A percentile compares a stretch with the other conserved stretches of the same genome.
Evolutionary conservation across 2,329 filamentous ascomycete species (phyloP).

Genomic region (Coleophoma cylindrospora): DNA sequence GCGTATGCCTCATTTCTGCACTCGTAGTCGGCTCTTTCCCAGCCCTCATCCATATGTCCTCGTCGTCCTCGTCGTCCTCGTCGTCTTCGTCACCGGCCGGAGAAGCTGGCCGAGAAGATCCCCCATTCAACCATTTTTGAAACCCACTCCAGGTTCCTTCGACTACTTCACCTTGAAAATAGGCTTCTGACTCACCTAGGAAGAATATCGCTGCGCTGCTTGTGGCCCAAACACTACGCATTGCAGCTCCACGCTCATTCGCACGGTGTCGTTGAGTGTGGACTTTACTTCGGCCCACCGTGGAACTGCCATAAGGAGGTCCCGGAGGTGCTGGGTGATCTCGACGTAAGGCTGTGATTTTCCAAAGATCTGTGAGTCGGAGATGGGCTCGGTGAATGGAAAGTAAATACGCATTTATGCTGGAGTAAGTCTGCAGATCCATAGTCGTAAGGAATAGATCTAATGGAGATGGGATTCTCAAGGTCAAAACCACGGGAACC

Average conservation of each 20-base stretch:
- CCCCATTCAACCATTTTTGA: conserved; percentile 60
- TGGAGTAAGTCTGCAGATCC: conserved; percentile 75
- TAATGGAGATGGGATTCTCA: conserved; percentile 72
- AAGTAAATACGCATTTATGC: conserved; percentile 82
- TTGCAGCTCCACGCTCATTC: conserved; percentile 55
- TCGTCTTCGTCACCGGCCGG: conserved; percentile 12
- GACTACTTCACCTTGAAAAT: conserved; percentile 86
- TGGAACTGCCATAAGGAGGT: conserved; percentile 56
- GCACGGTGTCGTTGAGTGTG: conserved; percentile 58
- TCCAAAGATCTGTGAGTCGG: conserved; percentile 81
- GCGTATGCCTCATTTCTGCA: conserved; percentile 29
- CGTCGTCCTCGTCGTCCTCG: conserved; percentile 17
- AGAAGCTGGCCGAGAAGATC: conserved; percentile 11
- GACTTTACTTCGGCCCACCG: conserved; percentile 55
- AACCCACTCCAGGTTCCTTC: conserved; percentile 78
- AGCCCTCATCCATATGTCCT: conserved; percentile 38
- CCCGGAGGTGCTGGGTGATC: conserved; percentile 69
- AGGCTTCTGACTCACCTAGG: conserved; percentile 79
- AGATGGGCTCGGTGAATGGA: conserved; percentile 83
- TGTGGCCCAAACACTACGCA: conserved; percentile 87
- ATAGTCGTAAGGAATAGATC: conserved; percentile 78
- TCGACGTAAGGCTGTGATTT: conserved; percentile 70
- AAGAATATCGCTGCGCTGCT: conserved; percentile 85
- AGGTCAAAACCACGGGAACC: conserved; percentile 62
- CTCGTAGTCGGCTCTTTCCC: conserved; percentile 12